Evolutionary conservation across 2,329 filamentous ascomycete genomes (phyloP), one percentile per base, ranked within the genome.

Genomic region (Paracoccidioides lutzii): DNA sequence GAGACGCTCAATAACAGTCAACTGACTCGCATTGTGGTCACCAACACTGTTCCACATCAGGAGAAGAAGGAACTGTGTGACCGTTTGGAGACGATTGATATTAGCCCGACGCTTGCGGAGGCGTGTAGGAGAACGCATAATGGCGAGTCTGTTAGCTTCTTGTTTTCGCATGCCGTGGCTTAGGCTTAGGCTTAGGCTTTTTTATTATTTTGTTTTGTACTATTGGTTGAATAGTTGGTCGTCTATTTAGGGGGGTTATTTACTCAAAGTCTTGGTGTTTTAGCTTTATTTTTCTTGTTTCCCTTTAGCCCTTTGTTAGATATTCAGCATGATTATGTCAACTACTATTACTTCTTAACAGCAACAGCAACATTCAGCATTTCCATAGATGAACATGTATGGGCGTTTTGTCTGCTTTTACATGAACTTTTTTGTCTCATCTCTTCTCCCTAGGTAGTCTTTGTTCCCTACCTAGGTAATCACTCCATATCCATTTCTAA

Each of bases 11-110:
- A 95, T 71, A 80, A 80, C 62, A 89, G 87, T 65, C 80, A 82
- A 67, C 74, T 95, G 61, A 83, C 81, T 63, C 83, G 85, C 64
- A 76, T 96, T 41, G 89, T 96, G 12, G 89, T 95, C 40, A 95
- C 90, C 51, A 95, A 96, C 73, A 95, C 87, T 1, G 87, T 91
- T 10, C 86, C 87, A 4, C 80, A 89, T 61, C 81, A 84, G 60
- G 87, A 89, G 68, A 91, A 94, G 78, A 84, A 86, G 69, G 82
- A 85, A 66, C 73, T 78, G 44, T 94, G 90, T 72, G 79, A 83
- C 57, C 85, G 87, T 71, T 81, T 96, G 60, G 84, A 90, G 72
- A 90, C 90, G 56, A 95, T 96, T 69, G 90, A 96, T 71, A 88
- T 96, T 64, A 89, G 86, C 65, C 86, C 88, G 44, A 95, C 90